A percentile compares a stretch with the other conserved stretches of the same genome.
Evolutionary conservation across 495 filamentous ascomycete genomes (phyloP).

Genomic region (Neurospora pannonica): DNA sequence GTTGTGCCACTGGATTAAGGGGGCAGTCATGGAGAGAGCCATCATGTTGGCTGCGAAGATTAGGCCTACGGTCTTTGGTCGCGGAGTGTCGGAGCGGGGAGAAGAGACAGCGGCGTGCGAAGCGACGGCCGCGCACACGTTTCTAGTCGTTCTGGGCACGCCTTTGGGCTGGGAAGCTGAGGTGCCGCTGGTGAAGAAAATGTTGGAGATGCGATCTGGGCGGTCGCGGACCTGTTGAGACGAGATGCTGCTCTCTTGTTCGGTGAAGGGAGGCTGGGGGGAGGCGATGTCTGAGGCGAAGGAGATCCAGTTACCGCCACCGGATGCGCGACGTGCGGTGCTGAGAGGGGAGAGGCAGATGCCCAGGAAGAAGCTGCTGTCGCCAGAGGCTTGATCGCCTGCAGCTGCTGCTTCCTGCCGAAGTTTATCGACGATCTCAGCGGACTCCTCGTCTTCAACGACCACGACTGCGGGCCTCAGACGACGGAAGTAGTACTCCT

Average conservation of each 20-base stretch:
- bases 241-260: not conserved
- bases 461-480: not conserved
- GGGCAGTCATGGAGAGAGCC: not conserved
- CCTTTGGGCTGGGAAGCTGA: not conserved
- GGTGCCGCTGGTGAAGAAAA: not conserved
- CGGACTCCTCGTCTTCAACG: not conserved
- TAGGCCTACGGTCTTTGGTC: not conserved
- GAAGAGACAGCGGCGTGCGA: not conserved
- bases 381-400: not conserved
- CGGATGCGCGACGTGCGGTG: not conserved
- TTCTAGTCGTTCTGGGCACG: not conserved
- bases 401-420: not conserved
- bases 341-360: not conserved
- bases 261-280: not conserved
- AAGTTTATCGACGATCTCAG: not conserved
- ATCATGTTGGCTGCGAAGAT: not conserved
- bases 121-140: not conserved
- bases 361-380: not conserved
- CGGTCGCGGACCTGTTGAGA: not conserved
- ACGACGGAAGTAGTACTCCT: not conserved
- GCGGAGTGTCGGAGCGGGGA: not conserved
- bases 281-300: not conserved
- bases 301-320: not conserved
- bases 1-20: not conserved
- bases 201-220: not conserved